Evolutionary conservation across 1,284 basidiomycete genomes (phyloP), one percentile per base, ranked within the genome.

Genomic region (Phlebopus sp.): DNA sequence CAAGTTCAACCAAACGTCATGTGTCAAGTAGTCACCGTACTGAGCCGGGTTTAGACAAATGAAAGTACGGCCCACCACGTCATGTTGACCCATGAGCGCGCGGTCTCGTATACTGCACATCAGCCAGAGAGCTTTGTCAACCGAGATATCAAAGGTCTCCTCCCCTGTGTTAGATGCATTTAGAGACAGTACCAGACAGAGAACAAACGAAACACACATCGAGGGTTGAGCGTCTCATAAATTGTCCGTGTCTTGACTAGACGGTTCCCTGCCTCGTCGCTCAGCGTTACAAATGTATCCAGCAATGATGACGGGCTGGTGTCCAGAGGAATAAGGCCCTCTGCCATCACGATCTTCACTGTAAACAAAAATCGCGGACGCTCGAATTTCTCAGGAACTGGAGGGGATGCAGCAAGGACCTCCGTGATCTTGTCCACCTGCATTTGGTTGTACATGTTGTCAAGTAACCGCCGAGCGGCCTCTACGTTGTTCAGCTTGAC

Each of bases 401-500:
- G 82, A 4, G 90, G 87, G 34, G 74, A 72, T 19, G 74, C 72
- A 53, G 74, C 68, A 44, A 90, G 63, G 19, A 83, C 75, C 34
- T 86, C 82, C 0, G 90, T 83, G 52, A 96, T 81, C 62, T 86
- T 85, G 69, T 99, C 97, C 0, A 89, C 93, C 50, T 96, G 80
- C 74, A 97, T 86, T 56, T 92, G 88, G 44, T 79, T 84, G 68
- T 98, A 99, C 76, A 99, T 88, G 58, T 88, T 90, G 66, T 99
- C 97, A 46, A 99, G 76, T 45, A 97, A 76, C 49, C 84, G 82
- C 10, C 95, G 82, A 1, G 95, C 94, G 2, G 92, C 88, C 59
- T 97, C 94, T 54, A 99, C 87, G 64, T 99, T 98, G 74, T 99
- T 99, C 40, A 99, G 78, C 71, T 97, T 98, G 60, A 99, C 92